phyloP scores from a whole-genome alignment of 23 red algal species.

The Chondrus crispus region DNA sequence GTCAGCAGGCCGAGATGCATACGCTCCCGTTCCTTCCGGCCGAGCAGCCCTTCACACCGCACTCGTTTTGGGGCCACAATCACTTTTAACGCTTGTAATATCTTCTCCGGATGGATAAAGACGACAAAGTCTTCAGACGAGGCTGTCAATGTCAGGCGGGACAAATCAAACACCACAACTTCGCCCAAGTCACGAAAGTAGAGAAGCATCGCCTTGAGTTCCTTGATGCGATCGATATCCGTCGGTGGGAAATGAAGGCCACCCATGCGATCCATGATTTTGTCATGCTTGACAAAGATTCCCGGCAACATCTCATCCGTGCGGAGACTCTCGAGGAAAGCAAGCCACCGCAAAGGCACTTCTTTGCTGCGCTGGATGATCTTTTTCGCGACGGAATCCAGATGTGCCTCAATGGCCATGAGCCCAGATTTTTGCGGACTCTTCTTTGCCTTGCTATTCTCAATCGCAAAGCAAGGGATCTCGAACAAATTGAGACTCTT shows the following conservation, averaged over 20 bases:
- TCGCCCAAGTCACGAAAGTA: background rate
- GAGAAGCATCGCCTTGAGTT: background rate
- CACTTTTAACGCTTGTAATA: background rate
- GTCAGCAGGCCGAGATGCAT: background rate
- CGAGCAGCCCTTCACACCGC: background rate
- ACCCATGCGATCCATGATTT: background rate
- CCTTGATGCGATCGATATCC: background rate
- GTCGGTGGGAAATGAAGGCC: background rate
- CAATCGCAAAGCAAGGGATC: background rate
- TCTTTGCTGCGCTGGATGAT: background rate
- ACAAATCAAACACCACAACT: background rate
- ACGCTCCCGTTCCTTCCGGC: background rate
- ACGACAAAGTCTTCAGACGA: background rate
- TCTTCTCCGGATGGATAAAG: background rate
- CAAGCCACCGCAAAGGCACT: background rate
- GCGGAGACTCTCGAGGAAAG: background rate
- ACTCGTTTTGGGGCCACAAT: background rate
- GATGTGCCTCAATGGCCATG: background rate
- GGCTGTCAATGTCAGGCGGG: background rate
- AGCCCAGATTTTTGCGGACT: background rate
- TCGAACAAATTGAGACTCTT: background rate
- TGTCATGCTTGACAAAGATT: background rate
- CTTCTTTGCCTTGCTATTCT: background rate
- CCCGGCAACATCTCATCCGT: background rate
- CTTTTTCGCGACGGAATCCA: background rate